These are phyloP conservation scores for Hypsizygus marmoreus DNA, from an alignment of 768 basidiomycete genomes.

Conservation along the genomic window DNA sequence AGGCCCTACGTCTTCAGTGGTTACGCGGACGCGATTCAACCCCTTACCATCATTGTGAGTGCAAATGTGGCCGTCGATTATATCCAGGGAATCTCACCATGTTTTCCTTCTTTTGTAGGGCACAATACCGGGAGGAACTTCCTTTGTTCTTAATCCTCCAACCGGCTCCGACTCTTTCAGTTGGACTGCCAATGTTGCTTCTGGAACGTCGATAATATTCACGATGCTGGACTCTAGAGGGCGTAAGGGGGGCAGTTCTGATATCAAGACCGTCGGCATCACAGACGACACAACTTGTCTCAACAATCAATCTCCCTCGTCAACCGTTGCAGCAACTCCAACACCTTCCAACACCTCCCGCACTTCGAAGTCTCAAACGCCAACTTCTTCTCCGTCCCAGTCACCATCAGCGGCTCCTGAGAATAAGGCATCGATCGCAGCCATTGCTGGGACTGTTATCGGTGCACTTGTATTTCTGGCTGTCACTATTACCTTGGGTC, in stretches of 20 bases:
- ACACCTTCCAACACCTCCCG: constrained; percentile 15
- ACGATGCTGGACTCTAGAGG: constrained; percentile 53
- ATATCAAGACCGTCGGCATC: constrained; percentile 45
- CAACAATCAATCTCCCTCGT: constrained; percentile 51
- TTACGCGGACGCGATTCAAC: constrained; percentile 48
- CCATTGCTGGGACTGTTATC: constrained; percentile 54
- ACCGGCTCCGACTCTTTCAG: constrained; percentile 37
- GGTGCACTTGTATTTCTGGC: constrained; percentile 56
- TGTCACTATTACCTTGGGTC: constrained; percentile 48
- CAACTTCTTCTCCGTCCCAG: constrained; percentile 21
- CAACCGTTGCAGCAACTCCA: constrained; percentile 31
- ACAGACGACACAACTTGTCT: constrained; percentile 56
- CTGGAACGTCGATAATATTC: constrained; percentile 62
- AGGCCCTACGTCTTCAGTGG: constrained; percentile 51
- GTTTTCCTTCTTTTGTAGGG: constrained; percentile 37
- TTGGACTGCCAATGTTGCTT: constrained; percentile 62
- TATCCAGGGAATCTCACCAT: neutral
- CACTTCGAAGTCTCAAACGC: constrained; percentile 13
- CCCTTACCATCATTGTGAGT: constrained; percentile 56
- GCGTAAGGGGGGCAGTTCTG: constrained; percentile 61
- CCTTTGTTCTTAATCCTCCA: constrained; percentile 46
- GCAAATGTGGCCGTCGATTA: neutral
- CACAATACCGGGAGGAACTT: constrained; percentile 62
- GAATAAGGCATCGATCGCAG: constrained; percentile 37
- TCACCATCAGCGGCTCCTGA: constrained; percentile 24